phyloP scores from a whole-genome alignment of 257 asterid species.

The Lithospermum erythrorhizon region DNA sequence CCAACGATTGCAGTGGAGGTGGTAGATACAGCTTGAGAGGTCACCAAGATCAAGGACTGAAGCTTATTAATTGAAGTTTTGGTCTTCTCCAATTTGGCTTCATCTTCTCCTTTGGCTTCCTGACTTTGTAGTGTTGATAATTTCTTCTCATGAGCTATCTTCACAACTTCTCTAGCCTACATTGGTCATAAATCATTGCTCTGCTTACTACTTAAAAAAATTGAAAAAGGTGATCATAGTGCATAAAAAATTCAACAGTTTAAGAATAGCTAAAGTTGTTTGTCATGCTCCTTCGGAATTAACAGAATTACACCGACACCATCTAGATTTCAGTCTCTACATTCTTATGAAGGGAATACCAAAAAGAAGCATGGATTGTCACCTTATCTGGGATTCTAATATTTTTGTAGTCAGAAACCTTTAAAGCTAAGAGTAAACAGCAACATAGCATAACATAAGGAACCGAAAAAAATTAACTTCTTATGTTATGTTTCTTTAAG shows the following conservation, averaged over 20 bases:
- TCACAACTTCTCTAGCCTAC: constrained; percentile 89
- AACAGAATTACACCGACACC: neutral
- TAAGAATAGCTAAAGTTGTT: constrained; percentile 12
- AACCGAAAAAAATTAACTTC: too few species aligned
- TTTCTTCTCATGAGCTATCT: constrained; percentile 85
- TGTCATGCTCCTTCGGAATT: neutral
- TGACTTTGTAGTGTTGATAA: constrained; percentile 75
- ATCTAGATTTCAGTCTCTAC: too few species aligned
- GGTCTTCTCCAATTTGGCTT: constrained; percentile 84
- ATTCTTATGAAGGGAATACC: too few species aligned
- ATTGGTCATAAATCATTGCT: constrained; percentile 5
- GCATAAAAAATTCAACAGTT: neutral
- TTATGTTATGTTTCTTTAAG: too few species aligned
- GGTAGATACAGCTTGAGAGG: constrained; percentile 89
- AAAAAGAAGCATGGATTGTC: too few species aligned
- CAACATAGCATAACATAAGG: too few species aligned
- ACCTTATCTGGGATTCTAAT: too few species aligned
- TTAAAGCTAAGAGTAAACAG: too few species aligned
- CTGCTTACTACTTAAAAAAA: neutral
- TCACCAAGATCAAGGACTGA: constrained; percentile 78
- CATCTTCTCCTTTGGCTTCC: constrained; percentile 63
- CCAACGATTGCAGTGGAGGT: constrained; percentile 75
- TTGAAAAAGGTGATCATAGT: neutral
- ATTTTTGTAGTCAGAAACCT: too few species aligned
- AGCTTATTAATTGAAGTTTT: constrained; percentile 74